These are phyloP conservation scores for Schwanniomyces sp. DNA, from an alignment of 805 yeast genomes.

Conservation along the genomic window DNA sequence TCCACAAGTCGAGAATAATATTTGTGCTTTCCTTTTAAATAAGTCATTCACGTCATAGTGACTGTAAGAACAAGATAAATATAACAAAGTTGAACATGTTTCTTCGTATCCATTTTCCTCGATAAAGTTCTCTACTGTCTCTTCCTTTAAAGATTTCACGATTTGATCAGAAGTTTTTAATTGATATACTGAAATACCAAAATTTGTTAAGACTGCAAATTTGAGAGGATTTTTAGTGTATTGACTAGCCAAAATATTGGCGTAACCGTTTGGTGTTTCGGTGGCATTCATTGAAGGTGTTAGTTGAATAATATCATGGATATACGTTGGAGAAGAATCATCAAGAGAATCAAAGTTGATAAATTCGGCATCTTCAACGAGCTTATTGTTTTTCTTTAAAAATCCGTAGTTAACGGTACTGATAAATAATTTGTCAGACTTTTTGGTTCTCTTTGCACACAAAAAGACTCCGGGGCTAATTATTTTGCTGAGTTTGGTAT, in stretches of 20 bases:
- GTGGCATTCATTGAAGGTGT: conserved; percentile 73
- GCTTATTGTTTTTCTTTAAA: conserved; percentile 66
- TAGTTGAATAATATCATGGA: conserved; percentile 72
- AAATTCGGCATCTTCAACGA: conserved; percentile 80
- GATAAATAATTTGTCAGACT: conserved; percentile 57
- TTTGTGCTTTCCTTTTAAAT: conserved; percentile 47
- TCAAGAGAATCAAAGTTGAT: conserved; percentile 33
- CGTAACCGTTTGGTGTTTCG: conserved; percentile 74
- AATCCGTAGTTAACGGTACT: conserved; percentile 86
- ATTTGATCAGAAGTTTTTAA: conserved; percentile 80
- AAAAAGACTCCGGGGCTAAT: conserved; percentile 87
- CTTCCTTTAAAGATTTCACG: conserved; percentile 66
- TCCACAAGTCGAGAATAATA: conserved; percentile 54
- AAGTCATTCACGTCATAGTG: conserved; percentile 48
- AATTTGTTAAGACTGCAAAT: conserved; percentile 79
- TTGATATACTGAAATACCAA: conserved; percentile 73
- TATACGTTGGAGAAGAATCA: conserved; percentile 29
- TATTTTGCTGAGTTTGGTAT: conserved; percentile 58
- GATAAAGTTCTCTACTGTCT: conserved; percentile 65
- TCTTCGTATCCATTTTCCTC: conserved; percentile 84
- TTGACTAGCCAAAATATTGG: conserved; percentile 85
- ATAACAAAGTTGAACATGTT: conserved; percentile 84
- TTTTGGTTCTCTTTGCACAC: conserved; percentile 53
- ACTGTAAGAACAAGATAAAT: conserved; percentile 75
- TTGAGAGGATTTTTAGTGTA: conserved; percentile 65